Conservation (phyloP, 73 alveolate genomes). For the Paramecium caudatum region DNA sequence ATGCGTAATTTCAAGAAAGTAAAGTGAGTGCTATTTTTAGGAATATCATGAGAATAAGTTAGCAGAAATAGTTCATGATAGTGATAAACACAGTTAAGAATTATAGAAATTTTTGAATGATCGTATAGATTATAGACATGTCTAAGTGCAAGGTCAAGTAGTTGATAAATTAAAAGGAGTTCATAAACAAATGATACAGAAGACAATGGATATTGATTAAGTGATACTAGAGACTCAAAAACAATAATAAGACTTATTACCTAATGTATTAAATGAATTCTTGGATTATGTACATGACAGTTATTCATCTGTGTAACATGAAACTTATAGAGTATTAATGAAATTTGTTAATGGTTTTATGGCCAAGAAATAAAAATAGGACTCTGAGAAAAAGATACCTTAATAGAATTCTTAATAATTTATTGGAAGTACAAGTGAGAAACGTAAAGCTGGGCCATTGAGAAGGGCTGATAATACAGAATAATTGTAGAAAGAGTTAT, state of each 20-base stretch:
- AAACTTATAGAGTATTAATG: conserved; percentile 48
- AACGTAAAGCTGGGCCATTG: neutral
- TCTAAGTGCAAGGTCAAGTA: neutral
- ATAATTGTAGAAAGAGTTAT: neutral
- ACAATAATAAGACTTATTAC: neutral
- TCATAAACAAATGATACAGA: conserved; percentile 1
- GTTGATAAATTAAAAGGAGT: conserved; percentile 33
- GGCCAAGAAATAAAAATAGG: neutral
- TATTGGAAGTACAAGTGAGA: neutral
- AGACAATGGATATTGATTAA: conserved; percentile 17
- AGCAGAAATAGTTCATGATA: neutral
- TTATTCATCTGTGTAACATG: conserved; percentile 13
- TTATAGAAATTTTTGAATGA: neutral
- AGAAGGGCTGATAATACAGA: conserved; percentile 12
- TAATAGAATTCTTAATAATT: neutral
- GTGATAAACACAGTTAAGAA: neutral
- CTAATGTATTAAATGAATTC: neutral
- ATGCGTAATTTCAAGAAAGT: conserved; percentile 31
- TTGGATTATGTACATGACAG: neutral
- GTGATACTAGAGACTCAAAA: conserved; percentile 15
- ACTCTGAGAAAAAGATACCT: neutral
- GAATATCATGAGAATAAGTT: conserved; percentile 49
- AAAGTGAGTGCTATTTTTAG: neutral
- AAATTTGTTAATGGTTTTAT: conserved; percentile 12
- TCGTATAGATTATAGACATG: neutral